phyloP scores from a whole-genome alignment of 139 green algal species.

The Chlamydomonas incerta region DNA sequence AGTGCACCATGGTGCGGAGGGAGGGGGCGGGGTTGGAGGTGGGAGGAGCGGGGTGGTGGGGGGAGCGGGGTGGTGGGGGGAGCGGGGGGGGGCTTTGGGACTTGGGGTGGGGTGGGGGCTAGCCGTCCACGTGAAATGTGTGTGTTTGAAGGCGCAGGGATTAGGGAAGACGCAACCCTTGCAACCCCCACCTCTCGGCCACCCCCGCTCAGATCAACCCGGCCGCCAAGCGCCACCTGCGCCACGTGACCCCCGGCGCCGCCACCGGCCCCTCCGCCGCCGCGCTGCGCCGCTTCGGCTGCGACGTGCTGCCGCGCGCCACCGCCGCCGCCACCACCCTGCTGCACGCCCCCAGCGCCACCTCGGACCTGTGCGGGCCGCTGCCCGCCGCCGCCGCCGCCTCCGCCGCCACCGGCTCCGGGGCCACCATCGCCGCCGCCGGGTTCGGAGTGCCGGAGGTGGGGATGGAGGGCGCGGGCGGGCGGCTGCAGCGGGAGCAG shows the following conservation, averaged over 20 bases:
- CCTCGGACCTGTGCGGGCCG: slow-evolving; percentile 10
- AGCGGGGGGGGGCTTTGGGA: background rate
- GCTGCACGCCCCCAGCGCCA: background rate
- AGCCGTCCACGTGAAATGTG: background rate
- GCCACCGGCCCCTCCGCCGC: background rate
- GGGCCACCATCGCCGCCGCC: background rate
- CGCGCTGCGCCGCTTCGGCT: slow-evolving; percentile 31
- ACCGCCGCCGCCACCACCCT: background rate
- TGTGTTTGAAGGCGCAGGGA: background rate
- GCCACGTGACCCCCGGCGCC: slow-evolving; percentile 67
- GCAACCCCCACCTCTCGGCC: background rate
- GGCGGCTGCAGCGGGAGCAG: no score
- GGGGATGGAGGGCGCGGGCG: background rate
- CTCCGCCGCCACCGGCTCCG: background rate
- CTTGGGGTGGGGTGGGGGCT: background rate
- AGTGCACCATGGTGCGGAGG: slow-evolving; percentile 74
- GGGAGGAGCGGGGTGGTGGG: background rate
- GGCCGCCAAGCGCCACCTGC: slow-evolving; percentile 75
- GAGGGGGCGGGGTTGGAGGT: background rate
- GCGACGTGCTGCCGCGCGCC: slow-evolving; percentile 42
- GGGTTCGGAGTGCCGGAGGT: background rate
- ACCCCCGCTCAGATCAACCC: slow-evolving; percentile 31
- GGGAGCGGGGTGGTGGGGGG: background rate
- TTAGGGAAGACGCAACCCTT: background rate
- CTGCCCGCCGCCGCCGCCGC: background rate